Percentiles rank a stretch among this genome's conserved stretches.
phyloP scores from a whole-genome alignment of 768 basidiomycete species.

The Suillus plorans region DNA sequence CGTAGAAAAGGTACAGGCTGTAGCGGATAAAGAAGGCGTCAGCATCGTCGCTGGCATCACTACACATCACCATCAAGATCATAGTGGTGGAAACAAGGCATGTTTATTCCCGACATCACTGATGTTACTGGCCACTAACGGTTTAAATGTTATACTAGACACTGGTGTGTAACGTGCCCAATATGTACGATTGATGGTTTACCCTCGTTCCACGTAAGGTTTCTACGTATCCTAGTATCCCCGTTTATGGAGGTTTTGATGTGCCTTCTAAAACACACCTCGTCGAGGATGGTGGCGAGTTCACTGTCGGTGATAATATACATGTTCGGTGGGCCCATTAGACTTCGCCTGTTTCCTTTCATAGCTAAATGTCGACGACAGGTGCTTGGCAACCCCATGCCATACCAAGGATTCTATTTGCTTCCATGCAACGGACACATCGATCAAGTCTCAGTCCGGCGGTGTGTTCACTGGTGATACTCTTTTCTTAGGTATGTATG shows the following conservation, averaged over 20 bases:
- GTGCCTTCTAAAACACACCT: conserved; percentile 66
- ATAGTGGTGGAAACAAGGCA: conserved; percentile 85
- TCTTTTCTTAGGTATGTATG: conserved; percentile 56
- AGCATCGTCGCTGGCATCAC: conserved; percentile 74
- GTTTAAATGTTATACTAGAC: conserved; percentile 17
- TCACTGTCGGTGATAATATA: conserved; percentile 67
- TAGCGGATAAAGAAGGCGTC: conserved; percentile 62
- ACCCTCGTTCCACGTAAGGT: conserved; percentile 34
- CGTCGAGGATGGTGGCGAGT: conserved; percentile 80
- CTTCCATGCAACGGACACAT: conserved; percentile 65
- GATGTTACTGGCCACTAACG: conserved; percentile 5
- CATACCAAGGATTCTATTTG: conserved; percentile 98
- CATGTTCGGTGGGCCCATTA: conserved; percentile 49
- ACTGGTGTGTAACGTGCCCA: conserved; percentile 26
- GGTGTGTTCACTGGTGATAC: conserved; percentile 96
- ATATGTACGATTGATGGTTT: neutral
- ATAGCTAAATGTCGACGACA: conserved; percentile 24
- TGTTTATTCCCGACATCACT: conserved; percentile 11
- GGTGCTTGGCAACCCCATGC: conserved; percentile 86
- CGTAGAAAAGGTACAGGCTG: conserved; percentile 62
- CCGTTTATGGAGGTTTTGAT: conserved; percentile 79
- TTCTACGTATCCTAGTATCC: conserved; percentile 41
- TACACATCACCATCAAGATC: conserved; percentile 92
- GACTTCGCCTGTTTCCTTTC: neutral
- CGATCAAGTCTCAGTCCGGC: conserved; percentile 52